Evolutionary conservation across 768 basidiomycete genomes (phyloP).

Genomic region (Asterophora lycoperdoides): DNA sequence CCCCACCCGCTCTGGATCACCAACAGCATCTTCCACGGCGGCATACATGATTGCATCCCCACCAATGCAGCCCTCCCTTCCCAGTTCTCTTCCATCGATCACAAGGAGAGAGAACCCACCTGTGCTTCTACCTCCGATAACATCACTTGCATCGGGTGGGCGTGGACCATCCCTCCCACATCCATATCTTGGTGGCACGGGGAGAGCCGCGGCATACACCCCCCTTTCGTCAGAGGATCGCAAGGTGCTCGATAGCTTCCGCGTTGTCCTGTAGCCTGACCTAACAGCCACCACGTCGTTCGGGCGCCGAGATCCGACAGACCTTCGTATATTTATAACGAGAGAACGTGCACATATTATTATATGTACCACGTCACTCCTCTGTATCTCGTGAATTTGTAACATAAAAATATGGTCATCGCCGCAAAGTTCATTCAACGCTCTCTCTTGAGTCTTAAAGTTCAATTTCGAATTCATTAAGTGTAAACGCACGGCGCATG

Average conservation of each 20-base stretch:
- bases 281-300: not conserved
- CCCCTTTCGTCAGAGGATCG: constrained; percentile 54
- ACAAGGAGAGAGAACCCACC: constrained; percentile 7
- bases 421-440: not conserved
- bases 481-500: not conserved
- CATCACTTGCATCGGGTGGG: constrained; percentile 5
- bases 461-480: not conserved
- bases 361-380: not conserved
- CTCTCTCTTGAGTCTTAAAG: no score
- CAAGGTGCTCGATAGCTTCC: constrained; percentile 53
- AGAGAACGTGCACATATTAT: not conserved
- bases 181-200: constrained; percentile 24
- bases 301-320: constrained; percentile 1
- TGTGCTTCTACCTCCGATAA: constrained; percentile 18
- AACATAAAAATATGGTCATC: not conserved
- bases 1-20: constrained; percentile 10
- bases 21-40: constrained; percentile 16
- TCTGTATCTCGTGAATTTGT: not conserved
- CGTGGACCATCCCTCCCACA: constrained; percentile 17
- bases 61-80: constrained; percentile 10
- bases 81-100: constrained; percentile 5
- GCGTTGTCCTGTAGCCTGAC: constrained; percentile 39
- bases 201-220: constrained; percentile 25
- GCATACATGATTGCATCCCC: constrained; percentile 13
- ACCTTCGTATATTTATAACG: constrained; percentile 2